phyloP scores from a whole-genome alignment of 495 filamentous ascomycete genomes.

The Neurospora sp. region DNA sequence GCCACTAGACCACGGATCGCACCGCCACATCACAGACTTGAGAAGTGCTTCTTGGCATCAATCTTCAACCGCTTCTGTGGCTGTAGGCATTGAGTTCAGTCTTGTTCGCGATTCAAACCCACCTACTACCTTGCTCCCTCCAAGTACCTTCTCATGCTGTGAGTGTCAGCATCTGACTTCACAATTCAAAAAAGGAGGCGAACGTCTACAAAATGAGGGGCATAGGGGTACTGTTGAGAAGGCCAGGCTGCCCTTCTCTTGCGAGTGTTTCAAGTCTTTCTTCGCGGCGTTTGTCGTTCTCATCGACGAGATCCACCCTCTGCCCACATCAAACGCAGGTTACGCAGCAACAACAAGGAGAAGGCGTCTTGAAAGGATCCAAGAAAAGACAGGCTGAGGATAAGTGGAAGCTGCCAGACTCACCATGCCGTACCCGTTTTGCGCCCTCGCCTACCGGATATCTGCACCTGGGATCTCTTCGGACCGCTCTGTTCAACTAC shows the following conservation, averaged over 20 bases:
- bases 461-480: conserved; percentile 80
- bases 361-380: not conserved
- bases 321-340: not conserved
- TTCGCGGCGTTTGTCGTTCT: not conserved
- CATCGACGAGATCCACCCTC: not conserved
- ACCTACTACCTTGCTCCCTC: not conserved
- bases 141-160: not conserved
- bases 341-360: not conserved
- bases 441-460: conserved; percentile 93
- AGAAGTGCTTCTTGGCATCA: not conserved
- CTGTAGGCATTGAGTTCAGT: not conserved
- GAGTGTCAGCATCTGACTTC: not conserved
- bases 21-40: not conserved
- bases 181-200: not conserved
- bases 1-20: not conserved
- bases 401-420: conserved; percentile 35
- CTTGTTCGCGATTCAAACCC: not conserved
- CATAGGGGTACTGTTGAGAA: not conserved
- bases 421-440: conserved; percentile 81
- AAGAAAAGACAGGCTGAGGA: not conserved
- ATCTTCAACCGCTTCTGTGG: not conserved
- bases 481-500: conserved; percentile 90
- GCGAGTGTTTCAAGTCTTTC: not conserved
- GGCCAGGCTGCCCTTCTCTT: not conserved
- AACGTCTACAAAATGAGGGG: not conserved